Base-by-base conservation (phyloP, 805 yeast genomes). In the Zygosaccharomyces rouxii region DNA sequence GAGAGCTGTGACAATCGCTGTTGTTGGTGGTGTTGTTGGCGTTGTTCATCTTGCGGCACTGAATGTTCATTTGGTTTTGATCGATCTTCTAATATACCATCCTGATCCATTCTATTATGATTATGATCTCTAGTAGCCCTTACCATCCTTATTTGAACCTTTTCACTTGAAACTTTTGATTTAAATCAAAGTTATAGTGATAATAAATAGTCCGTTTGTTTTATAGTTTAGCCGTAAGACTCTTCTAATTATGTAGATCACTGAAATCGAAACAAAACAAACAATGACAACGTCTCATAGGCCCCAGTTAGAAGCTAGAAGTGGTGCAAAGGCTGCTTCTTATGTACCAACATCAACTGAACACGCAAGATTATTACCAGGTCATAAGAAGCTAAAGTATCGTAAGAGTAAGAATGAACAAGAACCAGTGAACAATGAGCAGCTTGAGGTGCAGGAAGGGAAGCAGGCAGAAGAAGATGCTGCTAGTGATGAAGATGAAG, bases 261-360 rank as follows among this genome's bases (percentile, higher is more conserved):
- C 37, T 7, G 19, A 16, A 33, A 33, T 33, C 5, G 21, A 33
- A 14, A 16, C 14, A 16, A 14, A 29, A 13, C 7, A n/a, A 23
- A 23, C 11, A 7, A 82, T 83, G 88, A 80, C 87, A 0, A 79
- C 86, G 3, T 84, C 86, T 7, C 86, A 81, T 58, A 74, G 84
- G 60, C 86, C 87, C 0, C 83, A 86, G 5, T 73, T 83, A 53
- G 87, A 82, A 53, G 84, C 85, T 16, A 73, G 79, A 56, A 82
- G 83, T 46, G 79, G 77, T 44, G 68, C 69, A 1, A 69, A 73
- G 42, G 69, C 69, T 47, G 63, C 70, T 7, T 64, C 67, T 4
- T 63, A 63, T 46, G 59, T 59, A 3, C 67, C 70, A 1, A 78
- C 83, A 0, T 56, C 75, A 2, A 79, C 77, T 7, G 68, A 70